Percentiles rank a stretch among this genome's conserved stretches.
These are phyloP conservation scores for Boletus pseudopeckii DNA, from an alignment of 768 basidiomycete genomes.

Conservation along the genomic window DNA sequence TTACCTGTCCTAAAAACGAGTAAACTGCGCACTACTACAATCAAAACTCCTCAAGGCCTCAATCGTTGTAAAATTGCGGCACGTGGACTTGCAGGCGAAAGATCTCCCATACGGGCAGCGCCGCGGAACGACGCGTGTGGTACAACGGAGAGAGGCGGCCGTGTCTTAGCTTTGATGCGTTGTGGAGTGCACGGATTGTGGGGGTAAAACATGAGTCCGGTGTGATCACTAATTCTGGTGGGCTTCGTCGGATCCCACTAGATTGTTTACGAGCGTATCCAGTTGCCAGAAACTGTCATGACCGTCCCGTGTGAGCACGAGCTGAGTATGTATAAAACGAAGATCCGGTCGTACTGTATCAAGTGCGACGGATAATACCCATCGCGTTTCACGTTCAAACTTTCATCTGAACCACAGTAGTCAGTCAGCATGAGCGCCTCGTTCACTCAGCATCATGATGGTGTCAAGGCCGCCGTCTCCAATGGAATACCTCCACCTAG, in stretches of 20 bases:
- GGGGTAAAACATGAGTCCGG: neutral
- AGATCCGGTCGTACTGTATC: conserved; percentile 1
- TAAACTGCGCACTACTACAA: neutral
- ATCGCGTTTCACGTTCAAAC: too few relatives aligned
- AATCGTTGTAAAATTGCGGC: neutral
- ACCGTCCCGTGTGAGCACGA: neutral
- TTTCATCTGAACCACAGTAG: neutral
- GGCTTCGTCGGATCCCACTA: neutral
- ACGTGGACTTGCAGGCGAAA: neutral
- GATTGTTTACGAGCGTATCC: neutral
- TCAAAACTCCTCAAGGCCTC: neutral
- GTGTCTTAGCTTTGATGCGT: neutral
- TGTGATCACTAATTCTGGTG: neutral
- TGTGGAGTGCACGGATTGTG: neutral
- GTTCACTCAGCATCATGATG: neutral
- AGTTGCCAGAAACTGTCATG: neutral
- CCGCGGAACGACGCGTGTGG: neutral
- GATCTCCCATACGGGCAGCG: neutral
- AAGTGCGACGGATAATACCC: too few relatives aligned
- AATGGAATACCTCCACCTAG: conserved; percentile 40
- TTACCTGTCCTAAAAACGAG: neutral
- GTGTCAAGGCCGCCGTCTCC: conserved; percentile 29
- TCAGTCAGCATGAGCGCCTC: conserved; percentile 10
- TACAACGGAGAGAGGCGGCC: neutral
- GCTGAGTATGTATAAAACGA: conserved; percentile 3